Evolutionary conservation across 202 grass and related monocot genomes (phyloP), one percentile per base, ranked within the genome.

Genomic region (Saccharum hybrid): DNA sequence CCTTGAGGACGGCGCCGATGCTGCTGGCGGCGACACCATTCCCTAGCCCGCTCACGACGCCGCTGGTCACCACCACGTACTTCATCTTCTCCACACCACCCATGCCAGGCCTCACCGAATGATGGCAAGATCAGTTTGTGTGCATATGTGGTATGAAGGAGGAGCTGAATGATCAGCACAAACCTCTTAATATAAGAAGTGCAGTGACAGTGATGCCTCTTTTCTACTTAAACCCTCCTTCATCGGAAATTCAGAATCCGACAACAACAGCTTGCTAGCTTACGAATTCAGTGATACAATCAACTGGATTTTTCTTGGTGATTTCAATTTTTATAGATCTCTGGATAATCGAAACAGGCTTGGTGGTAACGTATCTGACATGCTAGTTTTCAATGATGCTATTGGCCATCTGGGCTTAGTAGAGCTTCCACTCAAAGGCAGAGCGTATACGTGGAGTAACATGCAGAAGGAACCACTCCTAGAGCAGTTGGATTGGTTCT

Each of bases 11-110:
- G 26, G 88, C 88, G 42, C 88, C 91, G 68, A 93, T 93, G 73
- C 88, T 93, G 83, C 91, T 93, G 30, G 88, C 91, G 13, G 91
- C 87, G 3, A 93, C 88, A 23, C 88, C 88, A 68, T 93, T 93
- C n/a, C 91, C 91, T 74, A 93, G 81, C 1, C 91, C 85, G 66
- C 91, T 90, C 41, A 90, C 68, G 39, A 22, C 16, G 36, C 61
- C 38, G 37, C 26, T 11, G 3, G 60, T 63, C 23, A 63, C 79
- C 39, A 92, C 70, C 38, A 92, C 84, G 48, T 92, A 92, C 87
- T 87, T 89, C 87, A 90, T 90, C 81, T 87, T 74, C 71, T 22
- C 71, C 61, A 42, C 7, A 40, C 1, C 0, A 23, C 9, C 18
- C 48, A 43, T 43, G 42, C 10, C 42, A 43, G 51, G 10, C 33